A percentile compares a stretch with the other conserved stretches of the same genome.
phyloP scores from a whole-genome alignment of 441 rosid species.

The Theobroma grandiflorum region DNA sequence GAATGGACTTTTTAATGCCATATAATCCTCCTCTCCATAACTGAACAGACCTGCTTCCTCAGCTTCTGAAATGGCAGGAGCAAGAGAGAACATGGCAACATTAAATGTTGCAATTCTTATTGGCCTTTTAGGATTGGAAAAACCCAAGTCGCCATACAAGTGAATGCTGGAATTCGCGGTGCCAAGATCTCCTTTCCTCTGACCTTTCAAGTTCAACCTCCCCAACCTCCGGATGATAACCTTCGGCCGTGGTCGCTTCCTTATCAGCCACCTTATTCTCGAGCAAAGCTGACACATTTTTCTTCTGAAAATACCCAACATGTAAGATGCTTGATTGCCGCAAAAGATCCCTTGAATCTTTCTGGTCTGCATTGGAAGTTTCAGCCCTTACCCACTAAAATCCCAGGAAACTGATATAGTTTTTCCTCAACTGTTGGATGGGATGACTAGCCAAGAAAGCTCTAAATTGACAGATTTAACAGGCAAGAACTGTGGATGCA shows the following conservation, averaged over 20 bases:
- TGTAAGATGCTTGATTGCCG: conserved; percentile 34
- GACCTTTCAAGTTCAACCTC: conserved; percentile 50
- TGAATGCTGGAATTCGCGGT: conserved; percentile 33
- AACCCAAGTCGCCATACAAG: conserved; percentile 33
- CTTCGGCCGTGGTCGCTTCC: conserved; percentile 63
- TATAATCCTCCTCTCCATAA: conserved; percentile 38
- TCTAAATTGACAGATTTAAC: conserved; percentile 11
- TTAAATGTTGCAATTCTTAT: conserved; percentile 86
- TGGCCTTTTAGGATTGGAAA: conserved; percentile 45
- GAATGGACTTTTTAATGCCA: conserved; percentile 31
- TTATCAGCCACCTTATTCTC: conserved; percentile 62
- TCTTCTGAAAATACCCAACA: conserved; percentile 57
- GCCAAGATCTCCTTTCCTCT: conserved; percentile 40
- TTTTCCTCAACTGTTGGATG: not conserved
- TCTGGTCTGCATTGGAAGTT: conserved; percentile 24
- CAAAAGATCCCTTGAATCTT: conserved; percentile 31
- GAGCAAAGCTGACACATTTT: conserved; percentile 57
- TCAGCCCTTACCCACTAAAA: conserved; percentile 10
- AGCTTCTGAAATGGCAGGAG: conserved; percentile 70
- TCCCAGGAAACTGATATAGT: not conserved
- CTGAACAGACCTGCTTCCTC: conserved; percentile 45
- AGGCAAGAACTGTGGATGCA: conserved; percentile 26
- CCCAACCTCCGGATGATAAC: conserved; percentile 65
- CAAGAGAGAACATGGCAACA: conserved; percentile 97
- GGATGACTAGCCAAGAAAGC: not conserved